phyloP scores from a whole-genome alignment of 768 basidiomycete species.

The Tylopilus vinaceipallidus region DNA sequence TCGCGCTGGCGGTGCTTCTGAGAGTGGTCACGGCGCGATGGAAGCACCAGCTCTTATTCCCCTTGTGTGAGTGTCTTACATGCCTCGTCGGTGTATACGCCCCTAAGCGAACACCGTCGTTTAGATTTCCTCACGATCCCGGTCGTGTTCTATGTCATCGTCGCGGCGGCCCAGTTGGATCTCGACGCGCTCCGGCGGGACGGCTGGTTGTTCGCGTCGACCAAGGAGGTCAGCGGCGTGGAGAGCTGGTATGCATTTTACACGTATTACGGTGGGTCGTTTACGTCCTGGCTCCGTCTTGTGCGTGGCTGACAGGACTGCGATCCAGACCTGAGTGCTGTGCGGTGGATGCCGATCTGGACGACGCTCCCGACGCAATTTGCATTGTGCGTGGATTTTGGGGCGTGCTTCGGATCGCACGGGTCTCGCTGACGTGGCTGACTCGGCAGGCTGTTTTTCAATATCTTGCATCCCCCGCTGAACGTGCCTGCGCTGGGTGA shows the following conservation, averaged over 20 bases:
- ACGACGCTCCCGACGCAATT: conserved; percentile 90
- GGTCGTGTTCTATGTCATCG: conserved; percentile 77
- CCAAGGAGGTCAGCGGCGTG: conserved; percentile 33
- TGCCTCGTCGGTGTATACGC: too few relatives aligned
- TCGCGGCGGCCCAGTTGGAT: conserved; percentile 60
- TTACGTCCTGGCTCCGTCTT: neutral
- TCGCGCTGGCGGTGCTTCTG: conserved; percentile 72
- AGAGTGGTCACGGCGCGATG: conserved; percentile 76
- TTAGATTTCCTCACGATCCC: conserved; percentile 85
- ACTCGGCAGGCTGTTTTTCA: conserved; percentile 70
- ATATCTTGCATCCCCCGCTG: conserved; percentile 78
- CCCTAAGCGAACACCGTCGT: neutral
- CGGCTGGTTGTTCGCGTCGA: conserved; percentile 84
- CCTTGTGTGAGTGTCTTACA: conserved; percentile 57
- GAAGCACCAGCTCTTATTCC: conserved; percentile 90
- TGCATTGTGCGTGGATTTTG: conserved; percentile 61
- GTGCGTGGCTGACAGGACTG: neutral
- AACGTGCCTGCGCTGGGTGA: conserved; percentile 87
- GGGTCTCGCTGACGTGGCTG: too few relatives aligned
- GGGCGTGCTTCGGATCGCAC: too few relatives aligned
- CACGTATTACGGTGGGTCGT: conserved; percentile 65
- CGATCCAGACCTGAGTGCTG: conserved; percentile 53
- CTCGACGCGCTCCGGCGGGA: conserved; percentile 53
- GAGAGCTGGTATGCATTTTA: conserved; percentile 84
- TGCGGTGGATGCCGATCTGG: conserved; percentile 68